These are phyloP conservation scores for Zygoascus flipseniorum DNA, from an alignment of 805 yeast genomes.

Conservation along the genomic window DNA sequence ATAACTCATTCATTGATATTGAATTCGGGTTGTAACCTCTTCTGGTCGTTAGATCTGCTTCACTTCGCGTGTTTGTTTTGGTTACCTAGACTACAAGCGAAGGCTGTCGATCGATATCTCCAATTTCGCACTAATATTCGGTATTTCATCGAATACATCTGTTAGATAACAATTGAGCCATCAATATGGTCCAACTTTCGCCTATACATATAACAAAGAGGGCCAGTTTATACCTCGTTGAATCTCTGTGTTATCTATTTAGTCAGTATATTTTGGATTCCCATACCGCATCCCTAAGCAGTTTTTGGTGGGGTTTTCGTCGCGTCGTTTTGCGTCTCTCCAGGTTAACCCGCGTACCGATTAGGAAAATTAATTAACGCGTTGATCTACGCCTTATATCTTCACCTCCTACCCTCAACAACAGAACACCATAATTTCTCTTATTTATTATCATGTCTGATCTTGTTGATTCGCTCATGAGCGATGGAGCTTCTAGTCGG, in stretches of 20 bases:
- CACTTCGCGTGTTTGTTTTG: too few species aligned
- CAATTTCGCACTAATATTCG: too few species aligned
- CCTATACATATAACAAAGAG: too few species aligned
- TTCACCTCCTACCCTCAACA: background rate
- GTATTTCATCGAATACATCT: too few species aligned
- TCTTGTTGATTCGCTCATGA: constrained; percentile 9
- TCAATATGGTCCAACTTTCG: too few species aligned
- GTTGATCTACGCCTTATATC: background rate
- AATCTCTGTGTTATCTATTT: background rate
- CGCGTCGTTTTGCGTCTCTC: background rate
- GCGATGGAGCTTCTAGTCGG: background rate
- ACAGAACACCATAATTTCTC: background rate
- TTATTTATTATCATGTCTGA: constrained; percentile 4
- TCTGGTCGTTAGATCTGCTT: too few species aligned
- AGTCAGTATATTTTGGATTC: background rate
- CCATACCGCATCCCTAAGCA: background rate
- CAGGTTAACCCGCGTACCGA: background rate
- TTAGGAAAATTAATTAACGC: background rate
- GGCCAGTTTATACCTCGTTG: too few species aligned
- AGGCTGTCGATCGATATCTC: too few species aligned
- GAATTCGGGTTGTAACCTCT: too few species aligned
- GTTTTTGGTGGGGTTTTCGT: background rate
- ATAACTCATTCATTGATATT: too few species aligned
- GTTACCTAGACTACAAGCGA: too few species aligned
- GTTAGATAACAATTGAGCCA: too few species aligned